These are phyloP conservation scores for Candolleomyces aberdarensis DNA, from an alignment of 768 basidiomycete genomes.

Conservation along the genomic window DNA sequence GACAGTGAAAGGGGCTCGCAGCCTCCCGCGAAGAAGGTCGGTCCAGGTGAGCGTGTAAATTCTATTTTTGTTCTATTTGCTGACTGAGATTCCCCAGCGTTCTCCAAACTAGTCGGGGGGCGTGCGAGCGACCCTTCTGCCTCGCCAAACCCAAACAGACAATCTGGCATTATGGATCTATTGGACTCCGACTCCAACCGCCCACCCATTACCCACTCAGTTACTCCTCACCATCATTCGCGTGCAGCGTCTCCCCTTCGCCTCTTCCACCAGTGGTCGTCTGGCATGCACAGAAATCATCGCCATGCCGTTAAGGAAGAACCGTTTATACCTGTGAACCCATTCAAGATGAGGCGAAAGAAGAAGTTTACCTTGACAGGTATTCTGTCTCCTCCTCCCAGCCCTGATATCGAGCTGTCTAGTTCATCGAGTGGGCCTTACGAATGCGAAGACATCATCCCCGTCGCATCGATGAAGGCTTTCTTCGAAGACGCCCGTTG, in stretches of 20 bases:
- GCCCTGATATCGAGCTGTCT: conserved; percentile 25
- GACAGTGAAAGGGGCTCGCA: conserved; percentile 17
- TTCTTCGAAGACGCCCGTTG: conserved; percentile 17
- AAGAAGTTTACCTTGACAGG: conserved; percentile 16
- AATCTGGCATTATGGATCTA: background rate
- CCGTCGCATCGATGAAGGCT: conserved; percentile 16
- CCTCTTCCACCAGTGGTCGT: conserved; percentile 50
- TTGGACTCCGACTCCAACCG: background rate
- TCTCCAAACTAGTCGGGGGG: background rate
- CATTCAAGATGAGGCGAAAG: conserved; percentile 35
- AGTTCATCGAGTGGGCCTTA: conserved; percentile 20
- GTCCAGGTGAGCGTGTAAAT: background rate
- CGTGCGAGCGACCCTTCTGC: background rate
- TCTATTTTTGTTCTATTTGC: background rate
- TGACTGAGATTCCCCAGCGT: background rate
- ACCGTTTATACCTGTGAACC: conserved; percentile 54
- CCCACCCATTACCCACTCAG: conserved; percentile 13
- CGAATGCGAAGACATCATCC: conserved; percentile 28
- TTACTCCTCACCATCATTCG: conserved; percentile 51
- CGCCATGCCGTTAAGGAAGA: conserved; percentile 38
- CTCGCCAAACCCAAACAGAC: background rate
- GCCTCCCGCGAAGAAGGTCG: background rate
- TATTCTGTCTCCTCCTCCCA: conserved; percentile 17
- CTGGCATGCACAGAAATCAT: conserved; percentile 44
- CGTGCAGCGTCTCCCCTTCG: conserved; percentile 58